Evolutionary conservation across 768 basidiomycete species (phyloP), one percentile per base, ranked within the genome.

Genomic region (Boletus sensibilis): DNA sequence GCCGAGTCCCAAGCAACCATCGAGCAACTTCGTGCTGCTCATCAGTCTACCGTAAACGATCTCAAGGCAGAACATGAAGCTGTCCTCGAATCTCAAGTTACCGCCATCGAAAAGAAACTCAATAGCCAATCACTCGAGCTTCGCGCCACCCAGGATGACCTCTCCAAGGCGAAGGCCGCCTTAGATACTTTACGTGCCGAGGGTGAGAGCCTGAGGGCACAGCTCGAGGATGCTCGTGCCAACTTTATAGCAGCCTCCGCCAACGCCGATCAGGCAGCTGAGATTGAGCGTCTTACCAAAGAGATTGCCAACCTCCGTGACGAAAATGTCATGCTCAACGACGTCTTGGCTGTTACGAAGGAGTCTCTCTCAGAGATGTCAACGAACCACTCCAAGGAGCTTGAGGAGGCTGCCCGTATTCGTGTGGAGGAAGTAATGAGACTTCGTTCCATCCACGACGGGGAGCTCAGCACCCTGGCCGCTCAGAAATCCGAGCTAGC

Each of bases 101-200:
- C 78, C 51, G 69, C 68, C 0, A 72, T 86, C 21, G 83, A 85
- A 72, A 91, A 91, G 74, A 80, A 81, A 64, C 78, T 89, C 49
- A 76, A 75, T 52, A 80, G 73, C 48, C 76, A 87, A 58, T 82
- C 75, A 53, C 74, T 92, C 31, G 90, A 93, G 61, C 80, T 94
- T 41, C 91, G 87, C 65, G 92, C 91, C 14, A 91, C 92, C 0
- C 84, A 87, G 64, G 91, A 94, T 58, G 91, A 93, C 68, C 83
- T 94, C 35, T 66, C 78, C 3, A 93, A 92, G 75, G 79, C 88
- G 6, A 93, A 94, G 69, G 67, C 80, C 1, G 72, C 81, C 25
- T 65, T 86, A 9, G 79, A 85, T 20, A 57, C 79, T 7, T 74
- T 82, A 31, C 77, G 77, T 29, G 66, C 75, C 4, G 88, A 92